These are phyloP conservation scores for Dendrocalamus latiflorus DNA, from an alignment of 202 grass and related monocot species.

Conservation along the genomic window DNA sequence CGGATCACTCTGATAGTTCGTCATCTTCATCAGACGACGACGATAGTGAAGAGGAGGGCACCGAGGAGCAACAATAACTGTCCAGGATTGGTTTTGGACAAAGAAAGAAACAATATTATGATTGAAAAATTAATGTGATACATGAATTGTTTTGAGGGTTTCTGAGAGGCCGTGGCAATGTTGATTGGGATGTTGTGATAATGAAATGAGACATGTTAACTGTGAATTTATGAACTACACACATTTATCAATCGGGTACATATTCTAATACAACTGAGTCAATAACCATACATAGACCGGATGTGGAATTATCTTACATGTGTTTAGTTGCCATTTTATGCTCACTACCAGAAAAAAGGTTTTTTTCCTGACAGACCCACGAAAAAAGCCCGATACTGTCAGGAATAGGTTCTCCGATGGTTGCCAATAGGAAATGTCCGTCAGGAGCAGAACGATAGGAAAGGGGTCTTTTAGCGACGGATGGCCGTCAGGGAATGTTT, in stretches of 20 bases:
- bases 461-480: too few relatives aligned
- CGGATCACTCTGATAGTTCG: not conserved
- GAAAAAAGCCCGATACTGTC: too few relatives aligned
- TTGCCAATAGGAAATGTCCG: too few relatives aligned
- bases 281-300: not conserved
- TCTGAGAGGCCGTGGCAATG: not conserved
- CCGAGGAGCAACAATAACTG: conserved; percentile 9
- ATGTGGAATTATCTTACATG: not conserved
- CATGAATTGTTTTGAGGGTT: not conserved
- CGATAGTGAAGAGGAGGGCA: conserved; percentile 7
- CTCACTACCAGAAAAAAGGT: too few relatives aligned
- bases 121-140: not conserved
- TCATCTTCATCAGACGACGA: conserved; percentile 26
- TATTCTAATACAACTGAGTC: not conserved
- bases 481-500: too few relatives aligned
- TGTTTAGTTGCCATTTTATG: not conserved
- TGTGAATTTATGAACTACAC: not conserved
- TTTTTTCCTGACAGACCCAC: too few relatives aligned
- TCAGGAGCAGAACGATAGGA: too few relatives aligned
- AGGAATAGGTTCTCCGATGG: too few relatives aligned
- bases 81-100: too few relatives aligned
- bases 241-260: not conserved
- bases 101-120: too few relatives aligned
- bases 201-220: not conserved
- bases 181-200: not conserved